Conservation (phyloP, 495 filamentous ascomycete species). For the Cryomyces minteri region DNA sequence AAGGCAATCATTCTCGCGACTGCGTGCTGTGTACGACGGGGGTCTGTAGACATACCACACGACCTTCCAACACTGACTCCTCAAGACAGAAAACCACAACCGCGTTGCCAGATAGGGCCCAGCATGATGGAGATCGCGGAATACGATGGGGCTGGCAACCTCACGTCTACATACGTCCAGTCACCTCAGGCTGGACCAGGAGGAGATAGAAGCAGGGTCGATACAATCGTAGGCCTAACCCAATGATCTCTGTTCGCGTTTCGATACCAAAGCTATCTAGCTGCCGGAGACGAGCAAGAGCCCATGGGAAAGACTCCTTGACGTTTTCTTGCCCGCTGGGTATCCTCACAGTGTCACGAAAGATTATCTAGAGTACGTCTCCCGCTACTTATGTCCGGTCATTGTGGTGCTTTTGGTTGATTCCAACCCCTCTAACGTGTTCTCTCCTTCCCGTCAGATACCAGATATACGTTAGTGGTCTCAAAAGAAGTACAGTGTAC, state of each 20-base stretch:
- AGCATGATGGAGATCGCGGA: slow-evolving; percentile 16
- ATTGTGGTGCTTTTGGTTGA: background rate
- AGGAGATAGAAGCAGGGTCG: slow-evolving; percentile 11
- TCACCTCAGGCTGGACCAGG: slow-evolving; percentile 1
- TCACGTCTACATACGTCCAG: slow-evolving; percentile 28
- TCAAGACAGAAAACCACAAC: too few relatives aligned
- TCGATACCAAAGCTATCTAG: slow-evolving; percentile 1
- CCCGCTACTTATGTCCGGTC: background rate
- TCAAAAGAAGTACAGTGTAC: background rate
- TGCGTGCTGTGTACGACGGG: too few relatives aligned
- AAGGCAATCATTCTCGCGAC: too few relatives aligned
- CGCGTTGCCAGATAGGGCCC: too few relatives aligned
- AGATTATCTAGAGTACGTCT: slow-evolving; percentile 61
- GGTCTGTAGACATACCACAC: too few relatives aligned
- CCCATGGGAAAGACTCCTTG: slow-evolving; percentile 28
- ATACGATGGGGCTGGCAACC: slow-evolving; percentile 31
- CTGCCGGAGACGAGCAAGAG: slow-evolving; percentile 9
- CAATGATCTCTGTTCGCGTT: background rate
- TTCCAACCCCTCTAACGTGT: background rate
- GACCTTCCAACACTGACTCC: too few relatives aligned
- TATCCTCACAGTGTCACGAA: slow-evolving; percentile 81
- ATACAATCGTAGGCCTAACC: slow-evolving; percentile 17
- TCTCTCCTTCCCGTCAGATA: slow-evolving; percentile 28
- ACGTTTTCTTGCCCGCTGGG: slow-evolving; percentile 80
- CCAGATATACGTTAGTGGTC: slow-evolving; percentile 44